Base-by-base conservation (phyloP, 2,329 filamentous ascomycete species). In the Claviceps digitariae region DNA sequence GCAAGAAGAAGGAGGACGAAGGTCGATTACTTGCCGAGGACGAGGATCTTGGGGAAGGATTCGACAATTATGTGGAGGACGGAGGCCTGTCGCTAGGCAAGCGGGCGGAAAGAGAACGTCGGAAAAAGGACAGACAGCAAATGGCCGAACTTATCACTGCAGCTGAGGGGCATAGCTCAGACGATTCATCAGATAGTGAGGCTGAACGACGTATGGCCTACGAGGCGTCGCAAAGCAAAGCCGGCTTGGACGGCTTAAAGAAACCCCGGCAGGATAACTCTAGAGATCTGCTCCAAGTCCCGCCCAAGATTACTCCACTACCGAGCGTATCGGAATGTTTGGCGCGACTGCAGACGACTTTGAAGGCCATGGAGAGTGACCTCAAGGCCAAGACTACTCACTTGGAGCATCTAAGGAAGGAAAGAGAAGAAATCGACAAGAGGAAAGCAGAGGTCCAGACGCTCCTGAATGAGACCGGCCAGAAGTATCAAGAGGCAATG, bases 41-140 rank as follows among this genome's bases (percentile, higher is more conserved):
- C 61, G 91, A 97, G 64, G 89, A 97, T 62, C 78, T 96, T 0
- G 87, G 87, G 40, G 93, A 97, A 69, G 90, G 90, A 0, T 97
- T 95, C 60, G 91, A 97, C 56, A 85, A 91, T 52, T 95, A 87
- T 61, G 87, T 93, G 9, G 87, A 93, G 43, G 88, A 95, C 63
- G 89, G 87, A 9, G 81, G 81, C 8, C 79, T 96, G 10, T 80
- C 87, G 1, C 74, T 96, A 0, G 88, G 90, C 36, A 82, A 78
- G 57, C 87, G 86, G 56, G 89, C 89, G 0, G 87, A 93, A 67
- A 81, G 79, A 21, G 87, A 89, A 59, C 84, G 80, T 0, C 73
- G 78, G 49, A 76, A 74, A 52, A 78, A 77, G 46, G 80, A 87
- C 31, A 81, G 87, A 31, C 79, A 82, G 54, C 83, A 90, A 60